phyloP scores from a whole-genome alignment of 768 basidiomycete genomes.

The Mycena pura region DNA sequence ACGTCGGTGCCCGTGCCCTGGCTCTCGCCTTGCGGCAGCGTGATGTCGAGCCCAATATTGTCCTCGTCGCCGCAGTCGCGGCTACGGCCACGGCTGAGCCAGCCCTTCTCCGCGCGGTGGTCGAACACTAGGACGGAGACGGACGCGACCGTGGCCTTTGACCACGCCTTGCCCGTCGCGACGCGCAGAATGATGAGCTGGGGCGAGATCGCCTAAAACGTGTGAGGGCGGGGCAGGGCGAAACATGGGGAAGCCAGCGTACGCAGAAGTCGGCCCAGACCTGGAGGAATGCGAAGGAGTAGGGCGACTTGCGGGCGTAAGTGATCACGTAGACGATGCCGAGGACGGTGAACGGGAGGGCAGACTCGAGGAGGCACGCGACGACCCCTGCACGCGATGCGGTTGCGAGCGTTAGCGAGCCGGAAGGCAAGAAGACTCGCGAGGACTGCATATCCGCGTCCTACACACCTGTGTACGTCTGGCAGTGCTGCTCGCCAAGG shows the following conservation, averaged over 20 bases:
- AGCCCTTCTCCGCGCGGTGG: conserved; percentile 17
- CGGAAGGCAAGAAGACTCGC: not conserved
- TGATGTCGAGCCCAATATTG: conserved; percentile 16
- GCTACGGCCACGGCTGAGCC: too few relatives aligned
- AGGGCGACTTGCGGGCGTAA: conserved; percentile 35
- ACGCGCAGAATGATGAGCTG: conserved; percentile 29
- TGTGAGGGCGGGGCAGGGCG: not conserved
- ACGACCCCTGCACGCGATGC: conserved; percentile 22
- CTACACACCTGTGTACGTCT: conserved; percentile 38
- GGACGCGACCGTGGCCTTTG: conserved; percentile 21
- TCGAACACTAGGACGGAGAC: conserved; percentile 26
- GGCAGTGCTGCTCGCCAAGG: conserved; percentile 32
- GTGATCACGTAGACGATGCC: conserved; percentile 36
- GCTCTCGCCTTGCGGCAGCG: conserved; percentile 16
- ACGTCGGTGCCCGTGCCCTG: conserved; percentile 20
- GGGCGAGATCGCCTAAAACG: conserved; percentile 26
- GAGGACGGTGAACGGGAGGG: conserved; percentile 37
- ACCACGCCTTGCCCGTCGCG: conserved; percentile 29
- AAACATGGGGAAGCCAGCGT: conserved; percentile 7
- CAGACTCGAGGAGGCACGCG: conserved; percentile 39
- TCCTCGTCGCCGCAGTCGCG: too few relatives aligned
- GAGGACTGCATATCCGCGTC: not conserved
- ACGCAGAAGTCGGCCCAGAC: conserved; percentile 43
- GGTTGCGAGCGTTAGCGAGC: not conserved
- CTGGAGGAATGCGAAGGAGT: conserved; percentile 36